Evolutionary conservation across 1,139 yeast genomes (phyloP).

Genomic region (Arxiozyma slooffiae): DNA sequence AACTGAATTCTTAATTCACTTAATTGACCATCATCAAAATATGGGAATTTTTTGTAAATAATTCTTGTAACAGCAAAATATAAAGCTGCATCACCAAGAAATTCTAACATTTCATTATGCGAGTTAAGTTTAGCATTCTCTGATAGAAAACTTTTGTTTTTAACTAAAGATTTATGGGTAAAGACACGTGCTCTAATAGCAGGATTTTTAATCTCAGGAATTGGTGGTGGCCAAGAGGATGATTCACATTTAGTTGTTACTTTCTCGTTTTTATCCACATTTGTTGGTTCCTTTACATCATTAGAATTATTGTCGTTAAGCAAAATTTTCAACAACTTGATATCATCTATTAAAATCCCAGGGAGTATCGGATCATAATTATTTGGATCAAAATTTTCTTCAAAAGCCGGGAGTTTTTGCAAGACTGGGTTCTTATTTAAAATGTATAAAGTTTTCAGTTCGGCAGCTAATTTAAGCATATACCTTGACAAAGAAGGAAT

Average conservation of each 20-base stretch:
- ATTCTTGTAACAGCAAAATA: conserved; percentile 64
- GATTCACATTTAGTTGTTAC: conserved; percentile 7
- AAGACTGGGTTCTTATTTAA: conserved; percentile 40
- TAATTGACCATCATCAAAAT: conserved; percentile 72
- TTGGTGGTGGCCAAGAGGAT: conserved; percentile 43
- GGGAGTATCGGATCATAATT: conserved; percentile 20
- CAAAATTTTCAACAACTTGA: conserved; percentile 17
- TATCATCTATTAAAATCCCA: conserved; percentile 14
- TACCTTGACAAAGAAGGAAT: conserved; percentile 44
- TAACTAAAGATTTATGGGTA: conserved; percentile 66
- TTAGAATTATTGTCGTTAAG: conserved; percentile 14
- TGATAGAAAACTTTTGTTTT: conserved; percentile 47
- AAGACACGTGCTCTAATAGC: conserved; percentile 62
- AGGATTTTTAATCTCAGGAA: conserved; percentile 59
- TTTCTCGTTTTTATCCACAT: conserved; percentile 6
- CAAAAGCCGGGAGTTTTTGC: conserved; percentile 36
- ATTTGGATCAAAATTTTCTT: conserved; percentile 26
- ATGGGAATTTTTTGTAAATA: conserved; percentile 56
- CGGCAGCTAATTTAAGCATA: conserved; percentile 50
- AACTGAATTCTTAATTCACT: conserved; percentile 61
- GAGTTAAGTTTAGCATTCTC: conserved; percentile 48
- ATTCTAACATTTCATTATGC: conserved; percentile 88
- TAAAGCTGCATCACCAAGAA: conserved; percentile 82
- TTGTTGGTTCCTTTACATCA: conserved; percentile 4
- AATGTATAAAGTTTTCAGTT: conserved; percentile 45